These are phyloP conservation scores for Fusarium paranaense DNA, from an alignment of 2,329 filamentous ascomycete genomes.

Conservation along the genomic window DNA sequence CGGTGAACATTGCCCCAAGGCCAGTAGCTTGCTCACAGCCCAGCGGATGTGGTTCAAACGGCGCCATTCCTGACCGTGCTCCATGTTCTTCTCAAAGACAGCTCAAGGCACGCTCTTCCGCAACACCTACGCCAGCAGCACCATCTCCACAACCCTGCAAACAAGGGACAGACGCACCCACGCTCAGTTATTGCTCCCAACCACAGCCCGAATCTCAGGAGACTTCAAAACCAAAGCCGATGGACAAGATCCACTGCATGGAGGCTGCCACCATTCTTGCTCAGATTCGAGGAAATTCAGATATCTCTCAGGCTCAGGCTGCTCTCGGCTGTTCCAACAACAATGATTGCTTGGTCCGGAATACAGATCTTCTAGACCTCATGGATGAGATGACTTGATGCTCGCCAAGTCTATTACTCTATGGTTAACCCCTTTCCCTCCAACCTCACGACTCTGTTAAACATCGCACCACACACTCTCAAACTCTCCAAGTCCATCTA, in stretches of 20 bases:
- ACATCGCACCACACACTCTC: background rate
- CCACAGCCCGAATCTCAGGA: background rate
- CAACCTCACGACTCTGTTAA: background rate
- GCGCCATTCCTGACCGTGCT: background rate
- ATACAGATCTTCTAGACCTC: slow-evolving; percentile 49
- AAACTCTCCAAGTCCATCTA: slow-evolving; percentile 53
- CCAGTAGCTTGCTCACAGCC: background rate
- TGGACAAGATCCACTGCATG: slow-evolving; percentile 42
- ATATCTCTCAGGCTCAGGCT: slow-evolving; percentile 42
- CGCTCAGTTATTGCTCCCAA: background rate
- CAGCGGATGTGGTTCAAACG: background rate
- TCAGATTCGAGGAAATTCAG: slow-evolving; percentile 51
- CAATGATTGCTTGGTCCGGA: slow-evolving; percentile 49
- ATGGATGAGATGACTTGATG: slow-evolving; percentile 46
- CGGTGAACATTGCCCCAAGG: slow-evolving; percentile 8
- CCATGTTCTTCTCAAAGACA: background rate
- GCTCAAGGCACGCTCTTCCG: background rate
- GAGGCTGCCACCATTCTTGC: slow-evolving; percentile 51
- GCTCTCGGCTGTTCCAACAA: slow-evolving; percentile 45
- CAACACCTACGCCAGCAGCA: background rate
- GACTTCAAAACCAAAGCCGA: background rate
- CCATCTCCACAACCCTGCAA: background rate
- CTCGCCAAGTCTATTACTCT: background rate
- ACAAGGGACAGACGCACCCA: background rate
- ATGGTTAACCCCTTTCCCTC: background rate